These are phyloP conservation scores for Tripterygium wilfordii DNA, from an alignment of 177 flowering plant genomes.

Conservation along the genomic window DNA sequence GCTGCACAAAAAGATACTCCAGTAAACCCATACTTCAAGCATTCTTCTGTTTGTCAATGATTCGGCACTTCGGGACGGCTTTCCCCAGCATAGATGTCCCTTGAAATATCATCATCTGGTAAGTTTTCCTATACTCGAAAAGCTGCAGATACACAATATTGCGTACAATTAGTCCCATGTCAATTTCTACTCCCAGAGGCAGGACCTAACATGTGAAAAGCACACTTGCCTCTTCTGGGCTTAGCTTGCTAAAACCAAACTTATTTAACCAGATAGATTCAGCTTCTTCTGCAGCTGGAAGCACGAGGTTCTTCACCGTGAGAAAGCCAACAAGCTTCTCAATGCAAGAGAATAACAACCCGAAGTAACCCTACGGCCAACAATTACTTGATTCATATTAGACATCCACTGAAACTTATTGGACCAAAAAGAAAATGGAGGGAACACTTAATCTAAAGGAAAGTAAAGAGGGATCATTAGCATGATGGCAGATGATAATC, in stretches of 20 bases:
- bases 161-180: not conserved
- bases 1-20: not conserved
- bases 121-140: constrained; percentile 16
- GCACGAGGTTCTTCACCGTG: constrained; percentile 51
- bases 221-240: constrained; percentile 48
- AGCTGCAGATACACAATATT: constrained; percentile 31
- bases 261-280: constrained; percentile 71
- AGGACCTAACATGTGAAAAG: not conserved
- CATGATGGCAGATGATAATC: constrained; percentile 4
- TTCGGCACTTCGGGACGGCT: constrained; percentile 21
- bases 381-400: too few relatives aligned
- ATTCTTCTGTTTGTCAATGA: not conserved
- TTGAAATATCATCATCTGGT: constrained; percentile 48
- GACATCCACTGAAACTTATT: too few relatives aligned
- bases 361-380: constrained; percentile 81
- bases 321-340: constrained; percentile 55
- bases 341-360: constrained; percentile 56
- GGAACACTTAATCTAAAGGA: too few relatives aligned
- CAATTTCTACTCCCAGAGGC: not conserved
- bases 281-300: constrained; percentile 86
- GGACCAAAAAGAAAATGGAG: too few relatives aligned
- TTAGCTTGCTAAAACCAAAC: constrained; percentile 62
- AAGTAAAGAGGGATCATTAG: not conserved
- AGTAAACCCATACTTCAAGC: too few relatives aligned
- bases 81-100: constrained; percentile 55